phyloP scores from a whole-genome alignment of 2,329 filamentous ascomycete genomes.

The Penicillium sp. region DNA sequence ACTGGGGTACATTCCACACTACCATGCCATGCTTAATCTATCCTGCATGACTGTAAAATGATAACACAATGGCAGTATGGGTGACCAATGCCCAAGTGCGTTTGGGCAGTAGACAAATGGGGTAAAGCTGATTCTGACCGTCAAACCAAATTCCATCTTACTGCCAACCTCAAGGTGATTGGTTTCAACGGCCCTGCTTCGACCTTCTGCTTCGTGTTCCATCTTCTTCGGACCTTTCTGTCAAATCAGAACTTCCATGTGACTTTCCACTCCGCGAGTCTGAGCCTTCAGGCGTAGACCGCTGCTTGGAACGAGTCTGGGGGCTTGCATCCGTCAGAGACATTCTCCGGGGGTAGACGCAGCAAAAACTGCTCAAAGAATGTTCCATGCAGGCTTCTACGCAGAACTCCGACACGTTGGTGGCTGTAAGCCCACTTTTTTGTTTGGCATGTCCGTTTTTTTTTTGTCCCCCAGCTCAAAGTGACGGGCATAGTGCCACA shows the following conservation, averaged over 20 bases:
- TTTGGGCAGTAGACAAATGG: not conserved
- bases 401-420: slow-evolving; percentile 28
- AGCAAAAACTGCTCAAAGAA: slow-evolving; percentile 24
- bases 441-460: slow-evolving; percentile 1
- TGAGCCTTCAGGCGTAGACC: slow-evolving; percentile 6
- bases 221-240: not conserved
- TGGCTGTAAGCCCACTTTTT: slow-evolving; percentile 11
- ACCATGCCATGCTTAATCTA: not conserved
- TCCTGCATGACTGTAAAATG: not conserved
- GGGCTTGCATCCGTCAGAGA: slow-evolving; percentile 6
- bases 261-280: not conserved
- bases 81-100: not conserved
- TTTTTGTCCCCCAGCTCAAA: not conserved
- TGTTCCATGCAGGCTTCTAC: slow-evolving; percentile 38
- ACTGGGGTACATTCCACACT: not conserved
- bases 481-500: slow-evolving; percentile 3
- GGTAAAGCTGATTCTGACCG: not conserved
- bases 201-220: too few species aligned
- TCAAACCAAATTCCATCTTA: not conserved
- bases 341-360: not conserved
- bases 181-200: not conserved
- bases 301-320: slow-evolving; percentile 14
- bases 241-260: not conserved
- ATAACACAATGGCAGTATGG: not conserved
- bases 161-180: not conserved